Evolutionary conservation across 805 yeast genomes (phyloP), one percentile per base, ranked within the genome.

Genomic region (Kazachstania psychrophila): DNA sequence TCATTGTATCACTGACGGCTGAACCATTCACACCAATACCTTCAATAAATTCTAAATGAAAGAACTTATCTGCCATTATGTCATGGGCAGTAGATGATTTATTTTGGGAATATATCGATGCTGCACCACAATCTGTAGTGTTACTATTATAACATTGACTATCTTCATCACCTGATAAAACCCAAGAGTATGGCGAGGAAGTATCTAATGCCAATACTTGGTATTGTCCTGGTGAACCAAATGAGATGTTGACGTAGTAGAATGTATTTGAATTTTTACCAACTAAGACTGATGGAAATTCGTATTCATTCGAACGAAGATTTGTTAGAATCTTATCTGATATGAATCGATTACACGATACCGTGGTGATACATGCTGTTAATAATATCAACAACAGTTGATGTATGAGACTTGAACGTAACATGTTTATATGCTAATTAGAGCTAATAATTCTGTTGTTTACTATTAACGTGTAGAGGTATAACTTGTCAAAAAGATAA

Each of bases 151-250:
- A 28, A 22, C 49, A 44, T 11, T 36, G 43, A 2, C 39, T 25
- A 7, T 37, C 45, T 3, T 35, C 37, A 1, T 32, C 35, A 5
- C 42, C 44, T 19, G 58, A 46, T 2, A 58, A 27, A 1, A 61
- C 49, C 68, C 69, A 65, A 2, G 56, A 33, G 34, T 58, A 62
- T 1, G 69, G 68, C 34, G 64, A 65, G 5, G 62, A 53, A 7
- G 60, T 54, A 42, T 65, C 70, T 2, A 66, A 43, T 23, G 61
- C 47, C 4, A 66, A 41, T 9, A 29, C 31, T 14, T 52, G 59
- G 1, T 17, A 9, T 40, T 64, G 68, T 0, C 38, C 36, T 1
- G 64, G 60, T 0, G 45, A 41, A 3, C 69, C 70, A 20, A 62
- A 28, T 0, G 61, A 36, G 0, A 54, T 43, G 27, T 62, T 59